Evolutionary conservation across 2,329 filamentous ascomycete species (phyloP), one percentile per base, ranked within the genome.

Genomic region (Epichloe bromicola): DNA sequence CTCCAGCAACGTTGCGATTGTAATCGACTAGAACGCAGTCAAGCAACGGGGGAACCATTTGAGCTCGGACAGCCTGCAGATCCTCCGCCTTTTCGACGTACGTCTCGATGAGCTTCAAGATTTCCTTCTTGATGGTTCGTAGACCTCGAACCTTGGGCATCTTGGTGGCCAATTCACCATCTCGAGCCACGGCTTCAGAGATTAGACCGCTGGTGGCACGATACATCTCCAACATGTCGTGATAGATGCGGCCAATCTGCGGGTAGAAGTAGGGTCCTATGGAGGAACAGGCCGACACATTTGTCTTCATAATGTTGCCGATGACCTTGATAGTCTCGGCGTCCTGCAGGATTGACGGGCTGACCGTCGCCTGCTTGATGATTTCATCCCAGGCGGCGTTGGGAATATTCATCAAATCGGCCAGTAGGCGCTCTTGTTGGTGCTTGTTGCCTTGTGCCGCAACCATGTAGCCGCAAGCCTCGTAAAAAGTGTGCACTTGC

Each of bases 261-360:
- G 93, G 91, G 63, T 95, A 96, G 69, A 98, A 98, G 70, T 97
- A 98, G 49, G 88, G 83, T 36, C 94, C 93, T 53, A 98, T 93
- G 1, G 93, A 97, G 37, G 87, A 88, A 68, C 93, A 98, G 37
- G 93, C 93, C n/a, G 94, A 91, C 4, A 98, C 93, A 61, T 98
- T 98, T 1, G 93, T 98, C 79, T 98, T 98, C 93, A 98, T 98
- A 65, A 98, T 96, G 70, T 98, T 98, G 58, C 93, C 93, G 56
- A 98, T 90, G 58, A 98, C 84, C 74, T 98, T 98, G 73, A 98
- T 97, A 1, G 90, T 95, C 59, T 98, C 90, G 11, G 83, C 75
- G 62, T 97, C 89, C 66, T 97, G 88, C 12, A 98, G 76, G 58
- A 93, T 89, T 20, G 82, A 78, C 0, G 93, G 88, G 64, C 96